Conservation (phyloP, 2,329 filamentous ascomycete species). For the Pochonia chlamydosporia region DNA sequence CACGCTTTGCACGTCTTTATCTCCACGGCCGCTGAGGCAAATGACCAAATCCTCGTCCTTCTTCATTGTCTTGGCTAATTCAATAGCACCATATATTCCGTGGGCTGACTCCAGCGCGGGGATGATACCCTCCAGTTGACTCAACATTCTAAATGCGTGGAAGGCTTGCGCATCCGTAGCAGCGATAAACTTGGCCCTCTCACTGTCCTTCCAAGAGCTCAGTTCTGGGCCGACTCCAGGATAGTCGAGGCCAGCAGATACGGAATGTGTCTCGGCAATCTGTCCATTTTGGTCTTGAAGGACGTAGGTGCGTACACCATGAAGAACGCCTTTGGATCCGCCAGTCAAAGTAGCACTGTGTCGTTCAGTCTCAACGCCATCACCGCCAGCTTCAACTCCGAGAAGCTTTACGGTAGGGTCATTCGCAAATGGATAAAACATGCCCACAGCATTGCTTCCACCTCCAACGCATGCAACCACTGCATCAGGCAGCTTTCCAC, state of each 20-base stretch:
- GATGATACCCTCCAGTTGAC: conserved; percentile 91
- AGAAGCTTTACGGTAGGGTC: conserved; percentile 82
- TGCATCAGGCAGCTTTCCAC: conserved; percentile 86
- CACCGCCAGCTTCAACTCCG: conserved; percentile 91
- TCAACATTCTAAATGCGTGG: conserved; percentile 75
- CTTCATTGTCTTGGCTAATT: conserved; percentile 87
- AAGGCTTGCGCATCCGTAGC: conserved; percentile 92
- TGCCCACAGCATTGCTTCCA: conserved; percentile 90
- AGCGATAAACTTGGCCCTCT: conserved; percentile 80
- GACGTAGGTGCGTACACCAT: conserved; percentile 93
- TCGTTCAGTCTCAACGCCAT: conserved; percentile 77
- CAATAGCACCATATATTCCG: conserved; percentile 81
- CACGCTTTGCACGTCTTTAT: conserved; percentile 98
- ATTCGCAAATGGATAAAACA: conserved; percentile 94
- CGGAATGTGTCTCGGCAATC: conserved; percentile 90
- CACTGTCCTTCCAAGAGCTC: conserved; percentile 83
- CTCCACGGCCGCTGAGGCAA: conserved; percentile 85
- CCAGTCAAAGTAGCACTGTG: conserved; percentile 86
- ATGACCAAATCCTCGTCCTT: conserved; percentile 89
- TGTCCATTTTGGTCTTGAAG: conserved; percentile 90
- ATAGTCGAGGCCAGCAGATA: conserved; percentile 95
- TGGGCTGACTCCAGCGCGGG: conserved; percentile 92
- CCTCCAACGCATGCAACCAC: conserved; percentile 96
- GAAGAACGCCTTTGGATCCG: conserved; percentile 85
- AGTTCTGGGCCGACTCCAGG: conserved; percentile 94